Base-by-base conservation (phyloP, 1,284 basidiomycete species). In the Tilletiopsis washingtonensis region DNA sequence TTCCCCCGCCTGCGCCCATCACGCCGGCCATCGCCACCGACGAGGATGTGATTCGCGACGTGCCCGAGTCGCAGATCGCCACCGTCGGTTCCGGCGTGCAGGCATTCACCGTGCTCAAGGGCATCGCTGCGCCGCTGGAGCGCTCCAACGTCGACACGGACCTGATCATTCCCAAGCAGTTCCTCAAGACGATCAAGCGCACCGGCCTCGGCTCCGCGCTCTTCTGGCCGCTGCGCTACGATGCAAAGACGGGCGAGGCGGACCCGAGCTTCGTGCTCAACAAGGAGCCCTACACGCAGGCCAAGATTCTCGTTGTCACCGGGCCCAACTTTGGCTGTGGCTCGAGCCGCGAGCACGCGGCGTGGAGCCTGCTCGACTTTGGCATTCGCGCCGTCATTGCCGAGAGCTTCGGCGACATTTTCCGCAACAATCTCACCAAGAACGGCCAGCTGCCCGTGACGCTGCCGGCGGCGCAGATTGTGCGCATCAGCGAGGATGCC, bases 101-200 rank as follows among this genome's bases (percentile, higher is more conserved):
- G 41, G 53, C 56, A 48, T 70, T 71, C 49, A 67, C 61, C 27
- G 56, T 55, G n/a, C 61, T 68, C 40, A 67, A 45, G 34, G 69
- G 69, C 32, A 62, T 70, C 42, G 67, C 64, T 32, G 69, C 68
- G 7, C 69, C 69, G 3, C 54, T 72, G 25, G 67, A 67, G 36
- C 59, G 66, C 15, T 51, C 59, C 38, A 72, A 72, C 44, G 68
- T 72, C 40, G 67, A 72, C 54, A 72, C 69, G 37, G 69, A 72
- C 49, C 53, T 71, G 20, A 70, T 72, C 56, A 71, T 72, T 46
- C 68, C 69, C 43, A 68, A 68, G 53, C 64, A 49, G 24, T 72
- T 69, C 56, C 59, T 72, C 36, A 72, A 72, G 57, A 71, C 66
- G 26, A 71, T 72, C 59, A 69, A 69, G 54, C 64, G 67, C 27